Percentiles rank a stretch among this genome's conserved stretches.
Conservation (phyloP, 1,284 basidiomycete genomes). For the Boletus hoseneyae region DNA sequence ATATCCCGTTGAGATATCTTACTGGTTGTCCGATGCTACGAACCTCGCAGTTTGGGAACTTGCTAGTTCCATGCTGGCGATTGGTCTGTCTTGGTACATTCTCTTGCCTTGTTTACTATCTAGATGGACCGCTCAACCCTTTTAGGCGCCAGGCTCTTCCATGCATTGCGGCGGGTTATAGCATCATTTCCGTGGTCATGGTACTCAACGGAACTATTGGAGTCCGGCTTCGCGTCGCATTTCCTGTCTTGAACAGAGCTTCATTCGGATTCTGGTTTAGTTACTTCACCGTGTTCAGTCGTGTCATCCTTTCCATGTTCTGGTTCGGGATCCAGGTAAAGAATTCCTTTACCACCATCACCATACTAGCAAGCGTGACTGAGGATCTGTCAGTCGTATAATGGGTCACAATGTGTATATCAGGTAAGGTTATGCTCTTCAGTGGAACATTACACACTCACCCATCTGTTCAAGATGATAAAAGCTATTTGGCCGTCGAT, state of each 20-base stretch:
- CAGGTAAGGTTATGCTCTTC: constrained; percentile 16
- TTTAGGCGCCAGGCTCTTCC: constrained; percentile 47
- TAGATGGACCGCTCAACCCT: neutral
- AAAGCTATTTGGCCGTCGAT: constrained; percentile 67
- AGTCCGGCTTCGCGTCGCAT: constrained; percentile 58
- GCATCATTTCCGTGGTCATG: constrained; percentile 44
- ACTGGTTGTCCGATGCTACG: constrained; percentile 41
- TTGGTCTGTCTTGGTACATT: constrained; percentile 50
- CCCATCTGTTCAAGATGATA: constrained; percentile 43
- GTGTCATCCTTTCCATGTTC: constrained; percentile 58
- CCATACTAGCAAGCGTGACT: neutral
- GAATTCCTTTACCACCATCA: too few relatives aligned
- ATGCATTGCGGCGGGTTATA: constrained; percentile 48
- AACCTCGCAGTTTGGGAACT: constrained; percentile 46
- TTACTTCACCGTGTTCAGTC: constrained; percentile 60
- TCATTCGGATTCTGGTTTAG: constrained; percentile 66
- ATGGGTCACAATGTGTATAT: constrained; percentile 32
- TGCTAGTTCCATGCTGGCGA: constrained; percentile 48
- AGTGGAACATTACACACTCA: neutral
- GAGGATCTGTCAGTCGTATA: constrained; percentile 21
- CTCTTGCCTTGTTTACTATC: neutral
- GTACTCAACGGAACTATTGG: constrained; percentile 57
- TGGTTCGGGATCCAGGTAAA: constrained; percentile 55
- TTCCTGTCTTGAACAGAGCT: constrained; percentile 60
- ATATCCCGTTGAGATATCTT: constrained; percentile 24